Conservation (phyloP, 345 rosid species). For the Chamaenerion angustifolium region DNA sequence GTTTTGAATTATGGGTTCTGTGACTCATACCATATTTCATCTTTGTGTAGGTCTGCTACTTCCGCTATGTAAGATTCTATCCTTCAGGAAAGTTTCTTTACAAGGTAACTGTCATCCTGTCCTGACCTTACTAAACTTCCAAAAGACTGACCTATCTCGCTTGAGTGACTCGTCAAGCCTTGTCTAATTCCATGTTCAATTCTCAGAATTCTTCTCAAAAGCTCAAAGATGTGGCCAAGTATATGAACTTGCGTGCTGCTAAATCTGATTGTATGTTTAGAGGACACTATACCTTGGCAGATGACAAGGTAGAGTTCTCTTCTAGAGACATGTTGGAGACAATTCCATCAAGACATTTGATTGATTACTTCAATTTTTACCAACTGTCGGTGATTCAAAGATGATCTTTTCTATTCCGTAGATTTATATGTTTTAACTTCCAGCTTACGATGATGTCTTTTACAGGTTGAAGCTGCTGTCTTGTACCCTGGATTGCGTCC, state of each 20-base stretch:
- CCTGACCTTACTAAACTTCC: not conserved
- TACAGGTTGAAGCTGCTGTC: slow-evolving; percentile 85
- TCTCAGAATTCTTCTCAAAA: slow-evolving; percentile 75
- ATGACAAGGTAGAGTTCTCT: slow-evolving; percentile 50
- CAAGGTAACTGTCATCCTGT: slow-evolving; percentile 41
- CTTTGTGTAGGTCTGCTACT: slow-evolving; percentile 70
- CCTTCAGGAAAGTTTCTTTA: slow-evolving; percentile 88
- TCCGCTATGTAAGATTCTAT: slow-evolving; percentile 72
- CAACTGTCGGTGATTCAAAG: not conserved
- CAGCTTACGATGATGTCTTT: not conserved
- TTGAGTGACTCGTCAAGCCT: slow-evolving; percentile 2
- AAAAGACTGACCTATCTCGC: slow-evolving; percentile 1
- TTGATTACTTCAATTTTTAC: not conserved
- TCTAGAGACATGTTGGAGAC: not conserved
- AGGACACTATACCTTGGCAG: slow-evolving; percentile 60
- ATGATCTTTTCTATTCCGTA: too few relatives aligned
- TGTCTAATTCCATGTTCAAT: slow-evolving; percentile 2
- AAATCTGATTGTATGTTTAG: slow-evolving; percentile 55
- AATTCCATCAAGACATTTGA: not conserved
- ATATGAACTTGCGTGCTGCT: slow-evolving; percentile 65
- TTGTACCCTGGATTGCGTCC: slow-evolving; percentile 69
- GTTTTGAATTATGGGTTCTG: not conserved
- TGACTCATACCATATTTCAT: slow-evolving; percentile 1
- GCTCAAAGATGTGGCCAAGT: slow-evolving; percentile 70
- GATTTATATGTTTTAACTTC: too few relatives aligned